Evolutionary conservation across 805 yeast genomes (phyloP).

Genomic region (Starmerella sp.): DNA sequence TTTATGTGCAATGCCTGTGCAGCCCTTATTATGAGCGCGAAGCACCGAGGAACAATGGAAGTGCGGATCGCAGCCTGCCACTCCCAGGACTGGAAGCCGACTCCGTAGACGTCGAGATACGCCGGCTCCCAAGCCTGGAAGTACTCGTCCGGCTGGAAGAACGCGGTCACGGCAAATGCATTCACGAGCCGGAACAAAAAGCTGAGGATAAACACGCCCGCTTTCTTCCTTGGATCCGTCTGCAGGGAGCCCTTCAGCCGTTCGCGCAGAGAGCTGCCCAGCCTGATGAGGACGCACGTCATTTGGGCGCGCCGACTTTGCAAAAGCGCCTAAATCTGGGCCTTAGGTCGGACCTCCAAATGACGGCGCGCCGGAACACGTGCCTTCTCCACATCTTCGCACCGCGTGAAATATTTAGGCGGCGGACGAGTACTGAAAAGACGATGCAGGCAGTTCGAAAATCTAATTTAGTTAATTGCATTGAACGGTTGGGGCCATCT

Average conservation of each 20-base stretch:
- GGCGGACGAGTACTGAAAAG: too few relatives aligned
- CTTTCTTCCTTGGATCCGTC: neutral
- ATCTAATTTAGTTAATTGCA: too few relatives aligned
- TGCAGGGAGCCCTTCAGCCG: neutral
- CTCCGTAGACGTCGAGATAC: slow-evolving; percentile 57
- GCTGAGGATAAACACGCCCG: neutral
- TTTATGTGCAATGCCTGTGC: slow-evolving; percentile 30
- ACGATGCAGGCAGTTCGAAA: too few relatives aligned
- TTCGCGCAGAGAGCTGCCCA: neutral
- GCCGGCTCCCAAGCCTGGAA: slow-evolving; percentile 94
- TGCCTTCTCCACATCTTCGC: too few relatives aligned
- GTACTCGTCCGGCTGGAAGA: slow-evolving; percentile 93
- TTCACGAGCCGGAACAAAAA: slow-evolving; percentile 40
- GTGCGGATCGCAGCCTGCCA: slow-evolving; percentile 72
- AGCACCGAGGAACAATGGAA: slow-evolving; percentile 66
- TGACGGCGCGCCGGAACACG: too few relatives aligned
- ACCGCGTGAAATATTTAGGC: too few relatives aligned
- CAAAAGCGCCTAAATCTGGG: too few relatives aligned
- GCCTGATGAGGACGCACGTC: neutral
- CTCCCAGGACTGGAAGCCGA: slow-evolving; percentile 89
- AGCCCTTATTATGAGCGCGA: slow-evolving; percentile 37
- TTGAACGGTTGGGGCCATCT: too few relatives aligned
- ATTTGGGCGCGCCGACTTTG: neutral
- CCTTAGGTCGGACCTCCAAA: too few relatives aligned
- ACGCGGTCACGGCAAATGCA: slow-evolving; percentile 55